Percentiles rank a stretch among this genome's conserved stretches.
Evolutionary conservation across 257 asterid species (phyloP).

Genomic region (Solanum pennellii): DNA sequence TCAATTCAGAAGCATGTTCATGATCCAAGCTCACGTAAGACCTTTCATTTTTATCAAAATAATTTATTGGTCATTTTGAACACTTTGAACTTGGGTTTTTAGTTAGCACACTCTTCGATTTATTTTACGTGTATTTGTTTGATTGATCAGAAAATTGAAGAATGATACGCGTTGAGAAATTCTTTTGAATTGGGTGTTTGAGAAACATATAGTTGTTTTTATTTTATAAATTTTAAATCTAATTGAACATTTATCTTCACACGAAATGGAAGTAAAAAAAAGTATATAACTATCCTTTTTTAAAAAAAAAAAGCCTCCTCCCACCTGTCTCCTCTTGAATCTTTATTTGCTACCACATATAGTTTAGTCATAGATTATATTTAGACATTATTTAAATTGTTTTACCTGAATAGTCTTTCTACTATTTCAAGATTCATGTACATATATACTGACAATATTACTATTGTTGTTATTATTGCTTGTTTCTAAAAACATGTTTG

Average conservation of each 20-base stretch:
- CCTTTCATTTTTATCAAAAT: neutral
- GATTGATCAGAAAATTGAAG: neutral
- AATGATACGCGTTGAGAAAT: neutral
- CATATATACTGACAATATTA: neutral
- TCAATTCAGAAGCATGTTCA: constrained; percentile 15
- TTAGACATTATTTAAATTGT: too few relatives aligned
- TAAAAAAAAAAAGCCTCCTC: neutral
- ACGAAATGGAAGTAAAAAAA: neutral
- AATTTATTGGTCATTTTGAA: neutral
- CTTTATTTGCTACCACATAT: too few relatives aligned
- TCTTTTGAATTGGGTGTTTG: neutral
- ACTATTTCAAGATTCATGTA: neutral
- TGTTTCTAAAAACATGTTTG: neutral
- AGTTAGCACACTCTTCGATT: neutral
- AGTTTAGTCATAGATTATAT: too few relatives aligned
- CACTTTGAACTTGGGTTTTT: neutral
- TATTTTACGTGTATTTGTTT: neutral
- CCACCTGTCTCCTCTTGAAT: neutral
- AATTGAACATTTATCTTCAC: neutral
- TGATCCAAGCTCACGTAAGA: constrained; percentile 16
- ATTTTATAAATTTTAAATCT: neutral
- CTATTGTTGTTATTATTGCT: neutral
- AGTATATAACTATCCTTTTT: neutral
- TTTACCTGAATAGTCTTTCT: neutral
- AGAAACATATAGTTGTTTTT: neutral